Evolutionary conservation across 2,329 filamentous ascomycete genomes (phyloP).

Genomic region (Aspergillus hiratsukae): DNA sequence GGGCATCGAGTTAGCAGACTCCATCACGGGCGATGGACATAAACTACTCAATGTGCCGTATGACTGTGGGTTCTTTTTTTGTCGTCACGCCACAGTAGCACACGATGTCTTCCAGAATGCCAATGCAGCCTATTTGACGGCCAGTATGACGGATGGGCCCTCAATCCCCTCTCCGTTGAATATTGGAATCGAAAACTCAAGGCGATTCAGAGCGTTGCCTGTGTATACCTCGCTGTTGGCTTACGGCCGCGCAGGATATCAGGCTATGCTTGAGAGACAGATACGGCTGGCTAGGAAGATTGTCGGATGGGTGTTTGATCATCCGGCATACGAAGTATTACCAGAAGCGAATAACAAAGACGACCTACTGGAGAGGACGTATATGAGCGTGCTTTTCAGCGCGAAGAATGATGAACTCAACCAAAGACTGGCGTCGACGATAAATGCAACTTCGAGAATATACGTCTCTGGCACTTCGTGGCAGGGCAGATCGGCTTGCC

Average conservation of each 20-base stretch:
- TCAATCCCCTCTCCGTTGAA: slow-evolving; percentile 76
- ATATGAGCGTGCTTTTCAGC: slow-evolving; percentile 72
- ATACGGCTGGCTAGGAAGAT: slow-evolving; percentile 66
- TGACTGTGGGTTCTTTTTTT: slow-evolving; percentile 87
- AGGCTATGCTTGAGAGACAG: slow-evolving; percentile 66
- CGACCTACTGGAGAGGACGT: slow-evolving; percentile 51
- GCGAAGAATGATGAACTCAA: slow-evolving; percentile 65
- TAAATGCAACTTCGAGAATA: slow-evolving; percentile 70
- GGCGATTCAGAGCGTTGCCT: slow-evolving; percentile 84
- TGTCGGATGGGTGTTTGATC: slow-evolving; percentile 58
- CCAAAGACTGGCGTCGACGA: slow-evolving; percentile 59
- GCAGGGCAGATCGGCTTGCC: slow-evolving; percentile 66
- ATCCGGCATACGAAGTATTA: slow-evolving; percentile 63
- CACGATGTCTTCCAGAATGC: slow-evolving; percentile 71
- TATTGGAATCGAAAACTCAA: slow-evolving; percentile 84
- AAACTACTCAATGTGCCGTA: slow-evolving; percentile 95
- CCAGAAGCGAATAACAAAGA: slow-evolving; percentile 42
- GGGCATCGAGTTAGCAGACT: slow-evolving; percentile 78
- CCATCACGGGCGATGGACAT: slow-evolving; percentile 80
- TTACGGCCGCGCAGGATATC: slow-evolving; percentile 67
- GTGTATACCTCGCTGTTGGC: slow-evolving; percentile 75
- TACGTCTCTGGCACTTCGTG: slow-evolving; percentile 81
- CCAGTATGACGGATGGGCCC: slow-evolving; percentile 28
- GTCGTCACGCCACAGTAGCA: slow-evolving; percentile 56
- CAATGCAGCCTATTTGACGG: slow-evolving; percentile 73